Conservation (phyloP, 2,329 filamentous ascomycete genomes). For the Aspergillus caelatus region DNA sequence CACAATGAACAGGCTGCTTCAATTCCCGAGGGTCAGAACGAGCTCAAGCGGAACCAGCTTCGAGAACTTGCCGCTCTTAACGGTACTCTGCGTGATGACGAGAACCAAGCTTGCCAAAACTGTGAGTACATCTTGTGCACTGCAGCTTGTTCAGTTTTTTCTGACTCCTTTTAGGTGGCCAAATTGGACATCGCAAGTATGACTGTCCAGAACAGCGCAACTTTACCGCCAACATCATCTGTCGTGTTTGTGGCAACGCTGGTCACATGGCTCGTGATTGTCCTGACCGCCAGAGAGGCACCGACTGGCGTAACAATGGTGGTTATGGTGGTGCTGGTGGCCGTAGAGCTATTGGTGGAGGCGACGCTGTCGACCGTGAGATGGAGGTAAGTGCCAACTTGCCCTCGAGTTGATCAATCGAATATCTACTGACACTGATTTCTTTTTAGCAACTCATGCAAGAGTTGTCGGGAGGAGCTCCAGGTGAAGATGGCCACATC, state of each 20-base stretch:
- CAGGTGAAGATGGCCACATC: conserved; percentile 59
- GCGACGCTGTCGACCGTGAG: conserved; percentile 87
- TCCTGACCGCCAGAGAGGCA: conserved; percentile 87
- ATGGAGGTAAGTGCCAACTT: conserved; percentile 73
- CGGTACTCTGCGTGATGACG: conserved; percentile 97
- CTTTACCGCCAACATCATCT: conserved; percentile 99
- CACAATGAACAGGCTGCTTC: conserved; percentile 74
- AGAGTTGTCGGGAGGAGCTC: conserved; percentile 79
- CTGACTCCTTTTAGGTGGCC: conserved; percentile 63
- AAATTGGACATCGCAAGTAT: conserved; percentile 98
- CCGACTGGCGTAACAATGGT: conserved; percentile 84
- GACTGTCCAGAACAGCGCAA: conserved; percentile 98
- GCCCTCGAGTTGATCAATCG: neutral
- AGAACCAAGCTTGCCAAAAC: conserved; percentile 99
- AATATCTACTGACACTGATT: conserved; percentile 44
- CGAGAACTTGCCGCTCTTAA: conserved; percentile 97
- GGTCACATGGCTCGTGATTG: conserved; percentile 98
- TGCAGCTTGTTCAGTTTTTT: neutral
- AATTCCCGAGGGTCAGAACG: conserved; percentile 97
- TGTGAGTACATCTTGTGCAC: conserved; percentile 54
- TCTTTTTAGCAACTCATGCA: conserved; percentile 83
- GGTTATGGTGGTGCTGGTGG: conserved; percentile 49
- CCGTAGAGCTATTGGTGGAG: conserved; percentile 69
- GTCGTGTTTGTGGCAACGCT: conserved; percentile 95
- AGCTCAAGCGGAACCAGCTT: conserved; percentile 97